These are phyloP conservation scores for Aphanomyces euteiches DNA, from an alignment of 352 stramenopile genomes.

Conservation along the genomic window DNA sequence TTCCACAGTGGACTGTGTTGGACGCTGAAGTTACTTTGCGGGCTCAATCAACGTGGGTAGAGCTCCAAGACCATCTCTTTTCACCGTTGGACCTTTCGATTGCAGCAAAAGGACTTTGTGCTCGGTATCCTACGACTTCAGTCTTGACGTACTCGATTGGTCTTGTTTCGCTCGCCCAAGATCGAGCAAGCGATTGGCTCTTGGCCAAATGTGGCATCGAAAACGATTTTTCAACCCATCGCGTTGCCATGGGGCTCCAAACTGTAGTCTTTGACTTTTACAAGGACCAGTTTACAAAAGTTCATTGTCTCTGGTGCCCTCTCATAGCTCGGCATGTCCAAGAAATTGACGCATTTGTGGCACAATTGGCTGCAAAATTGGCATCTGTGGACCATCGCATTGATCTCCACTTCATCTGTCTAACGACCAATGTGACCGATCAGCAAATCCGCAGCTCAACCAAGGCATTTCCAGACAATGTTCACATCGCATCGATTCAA, in stretches of 20 bases:
- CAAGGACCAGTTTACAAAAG: not conserved
- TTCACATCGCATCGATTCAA: not conserved
- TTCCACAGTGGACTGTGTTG: not conserved
- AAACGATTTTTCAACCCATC: not conserved
- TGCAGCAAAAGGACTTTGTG: not conserved
- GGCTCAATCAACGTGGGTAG: not conserved
- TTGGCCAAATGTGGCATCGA: slow-evolving; percentile 13
- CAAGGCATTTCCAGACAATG: not conserved
- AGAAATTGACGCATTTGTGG: not conserved
- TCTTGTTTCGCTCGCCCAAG: not conserved
- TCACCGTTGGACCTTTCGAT: not conserved
- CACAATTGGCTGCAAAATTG: not conserved
- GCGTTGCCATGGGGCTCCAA: not conserved
- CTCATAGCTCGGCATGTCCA: not conserved
- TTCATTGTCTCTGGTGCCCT: not conserved
- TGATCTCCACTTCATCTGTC: not conserved
- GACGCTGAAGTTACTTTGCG: not conserved
- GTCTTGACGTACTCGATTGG: not conserved
- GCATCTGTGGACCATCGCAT: not conserved
- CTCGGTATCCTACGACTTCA: not conserved
- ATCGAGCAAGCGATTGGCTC: not conserved
- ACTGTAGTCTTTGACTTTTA: not conserved
- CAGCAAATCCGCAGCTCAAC: not conserved
- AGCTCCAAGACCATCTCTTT: not conserved
- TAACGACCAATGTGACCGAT: not conserved